Percentiles rank a stretch among this genome's conserved stretches.
Conservation (phyloP, 306 rosid genomes). For the Ormosia emarginata region DNA sequence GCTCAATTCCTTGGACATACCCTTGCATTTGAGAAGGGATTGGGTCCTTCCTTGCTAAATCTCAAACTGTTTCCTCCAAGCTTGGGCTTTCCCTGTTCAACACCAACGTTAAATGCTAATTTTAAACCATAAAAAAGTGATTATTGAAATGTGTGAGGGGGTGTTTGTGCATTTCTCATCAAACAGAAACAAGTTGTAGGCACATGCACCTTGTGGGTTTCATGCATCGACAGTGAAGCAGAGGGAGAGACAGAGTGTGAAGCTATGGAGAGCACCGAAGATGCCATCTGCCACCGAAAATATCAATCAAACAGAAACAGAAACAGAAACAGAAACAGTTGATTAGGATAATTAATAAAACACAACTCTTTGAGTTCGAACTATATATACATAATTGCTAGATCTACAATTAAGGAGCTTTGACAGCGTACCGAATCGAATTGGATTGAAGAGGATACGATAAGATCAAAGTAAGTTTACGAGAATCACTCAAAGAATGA, state of each 20-base stretch:
- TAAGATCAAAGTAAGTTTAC: not conserved
- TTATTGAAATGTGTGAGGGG: not conserved
- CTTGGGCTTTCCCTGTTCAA: constrained; percentile 47
- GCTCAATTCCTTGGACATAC: constrained; percentile 20
- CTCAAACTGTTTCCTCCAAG: constrained; percentile 42
- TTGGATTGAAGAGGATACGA: not conserved
- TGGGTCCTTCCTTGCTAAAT: constrained; percentile 36
- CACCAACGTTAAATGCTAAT: not conserved
- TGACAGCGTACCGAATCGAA: not conserved
- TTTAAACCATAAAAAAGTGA: not conserved
- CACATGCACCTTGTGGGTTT: constrained; percentile 57
- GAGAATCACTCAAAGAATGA: not conserved
- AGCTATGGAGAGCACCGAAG: constrained; percentile 56
- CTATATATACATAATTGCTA: not conserved
- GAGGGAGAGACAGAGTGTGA: constrained; percentile 35
- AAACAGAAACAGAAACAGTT: not conserved
- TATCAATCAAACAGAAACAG: not conserved
- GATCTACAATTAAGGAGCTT: not conserved
- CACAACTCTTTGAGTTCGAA: not conserved
- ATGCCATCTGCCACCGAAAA: constrained; percentile 34
- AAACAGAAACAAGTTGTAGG: not conserved
- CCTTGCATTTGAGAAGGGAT: constrained; percentile 35
- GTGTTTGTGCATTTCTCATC: not conserved
- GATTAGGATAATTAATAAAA: not conserved
- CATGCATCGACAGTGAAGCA: constrained; percentile 41